Evolutionary conservation across 345 rosid species (phyloP).

Genomic region (Eucalyptus polybractea): DNA sequence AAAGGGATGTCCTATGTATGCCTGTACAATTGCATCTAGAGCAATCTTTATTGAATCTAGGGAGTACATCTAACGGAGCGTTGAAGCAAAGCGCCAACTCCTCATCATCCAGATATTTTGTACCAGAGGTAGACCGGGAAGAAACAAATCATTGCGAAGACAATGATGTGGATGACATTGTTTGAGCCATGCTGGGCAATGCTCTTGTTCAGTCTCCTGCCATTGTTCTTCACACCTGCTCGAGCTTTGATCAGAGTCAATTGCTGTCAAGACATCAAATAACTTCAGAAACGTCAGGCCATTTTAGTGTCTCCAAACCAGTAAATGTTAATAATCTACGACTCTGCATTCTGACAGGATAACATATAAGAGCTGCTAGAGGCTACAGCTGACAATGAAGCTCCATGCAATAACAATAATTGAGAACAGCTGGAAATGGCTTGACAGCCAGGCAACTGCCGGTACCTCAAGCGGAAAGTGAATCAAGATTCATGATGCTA

Average conservation of each 20-base stretch:
- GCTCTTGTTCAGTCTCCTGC: conserved; percentile 51
- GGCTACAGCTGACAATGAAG: neutral
- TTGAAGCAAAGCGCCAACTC: neutral
- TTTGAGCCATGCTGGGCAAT: conserved; percentile 58
- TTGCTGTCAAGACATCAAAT: conserved; percentile 39
- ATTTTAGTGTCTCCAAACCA: neutral
- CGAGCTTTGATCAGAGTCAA: conserved; percentile 70
- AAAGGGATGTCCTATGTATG: neutral
- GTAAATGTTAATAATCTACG: neutral
- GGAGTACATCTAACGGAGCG: neutral
- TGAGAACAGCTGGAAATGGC: neutral
- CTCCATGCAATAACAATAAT: neutral
- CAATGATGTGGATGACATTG: conserved; percentile 63
- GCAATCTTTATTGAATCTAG: neutral
- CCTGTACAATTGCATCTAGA: neutral
- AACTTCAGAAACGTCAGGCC: neutral
- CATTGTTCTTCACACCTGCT: conserved; percentile 87
- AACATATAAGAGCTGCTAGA: neutral
- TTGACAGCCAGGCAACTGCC: neutral
- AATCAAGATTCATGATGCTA: neutral
- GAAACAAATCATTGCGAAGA: conserved; percentile 55
- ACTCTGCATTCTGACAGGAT: neutral
- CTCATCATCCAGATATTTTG: conserved; percentile 49
- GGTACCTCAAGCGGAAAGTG: neutral
- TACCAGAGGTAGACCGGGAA: conserved; percentile 60